phyloP scores from a whole-genome alignment of 2,329 filamentous ascomycete genomes.

The Fusarium liriodendri region DNA sequence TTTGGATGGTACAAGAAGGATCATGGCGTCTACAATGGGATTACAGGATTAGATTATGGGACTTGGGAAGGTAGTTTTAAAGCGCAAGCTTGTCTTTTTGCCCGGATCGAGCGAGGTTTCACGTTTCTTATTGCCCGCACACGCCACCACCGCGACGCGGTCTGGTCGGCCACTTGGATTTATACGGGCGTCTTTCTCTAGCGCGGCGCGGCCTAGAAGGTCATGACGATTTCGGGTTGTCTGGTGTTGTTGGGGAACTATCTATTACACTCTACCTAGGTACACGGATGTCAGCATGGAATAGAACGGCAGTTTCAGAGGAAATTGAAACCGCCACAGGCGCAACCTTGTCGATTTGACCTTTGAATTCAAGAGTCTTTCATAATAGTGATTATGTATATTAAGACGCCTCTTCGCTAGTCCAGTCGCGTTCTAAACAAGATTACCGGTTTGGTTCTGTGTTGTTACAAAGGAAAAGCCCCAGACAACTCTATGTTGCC shows the following conservation, averaged over 20 bases:
- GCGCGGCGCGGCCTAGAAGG: background rate
- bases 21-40: constrained; percentile 21
- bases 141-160: background rate
- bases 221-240: background rate
- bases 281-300: background rate
- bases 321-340: constrained; percentile 13
- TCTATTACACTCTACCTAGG: background rate
- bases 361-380: background rate
- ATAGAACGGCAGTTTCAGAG: constrained; percentile 17
- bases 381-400: background rate
- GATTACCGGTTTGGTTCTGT: background rate
- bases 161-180: background rate
- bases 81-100: constrained; percentile 23
- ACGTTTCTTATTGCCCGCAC: background rate
- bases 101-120: background rate
- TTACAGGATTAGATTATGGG: constrained; percentile 18
- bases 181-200: constrained; percentile 9
- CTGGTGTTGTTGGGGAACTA: background rate
- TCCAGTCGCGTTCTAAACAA: background rate
- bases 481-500: background rate
- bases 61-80: background rate
- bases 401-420: background rate
- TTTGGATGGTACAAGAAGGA: constrained; percentile 1
- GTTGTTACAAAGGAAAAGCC: background rate
- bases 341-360: constrained; percentile 5